phyloP scores from a whole-genome alignment of 768 basidiomycete genomes.

The Leccinum obscurum region DNA sequence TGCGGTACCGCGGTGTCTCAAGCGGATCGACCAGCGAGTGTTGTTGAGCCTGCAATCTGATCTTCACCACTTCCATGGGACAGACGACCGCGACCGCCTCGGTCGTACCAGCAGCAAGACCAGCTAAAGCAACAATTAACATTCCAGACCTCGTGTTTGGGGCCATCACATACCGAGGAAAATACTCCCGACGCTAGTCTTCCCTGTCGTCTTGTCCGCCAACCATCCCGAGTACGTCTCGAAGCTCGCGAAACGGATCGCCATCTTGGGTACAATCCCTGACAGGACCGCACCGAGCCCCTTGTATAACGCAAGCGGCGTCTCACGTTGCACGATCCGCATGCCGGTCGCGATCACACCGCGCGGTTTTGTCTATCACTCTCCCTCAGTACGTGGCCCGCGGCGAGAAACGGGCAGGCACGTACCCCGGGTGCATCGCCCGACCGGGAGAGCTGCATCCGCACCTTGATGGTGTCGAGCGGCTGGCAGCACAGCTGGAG shows the following conservation, averaged over 20 bases:
- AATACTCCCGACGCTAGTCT: conserved; percentile 74
- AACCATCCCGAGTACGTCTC: conserved; percentile 90
- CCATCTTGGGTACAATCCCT: conserved; percentile 99
- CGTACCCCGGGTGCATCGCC: conserved; percentile 80
- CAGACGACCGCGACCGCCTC: conserved; percentile 95
- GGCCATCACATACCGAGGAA: conserved; percentile 69
- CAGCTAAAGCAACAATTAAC: conserved; percentile 54
- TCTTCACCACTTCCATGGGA: conserved; percentile 99
- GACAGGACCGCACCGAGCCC: conserved; percentile 95
- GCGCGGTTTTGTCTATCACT: conserved; percentile 79
- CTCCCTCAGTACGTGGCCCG: not conserved
- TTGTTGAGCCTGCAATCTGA: conserved; percentile 94
- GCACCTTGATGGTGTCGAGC: conserved; percentile 98
- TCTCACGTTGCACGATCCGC: conserved; percentile 87
- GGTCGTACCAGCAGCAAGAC: conserved; percentile 91
- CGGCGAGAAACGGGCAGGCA: conserved; percentile 19
- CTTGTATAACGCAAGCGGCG: conserved; percentile 95
- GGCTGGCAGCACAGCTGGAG: conserved; percentile 80
- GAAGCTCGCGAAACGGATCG: conserved; percentile 96
- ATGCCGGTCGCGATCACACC: conserved; percentile 91
- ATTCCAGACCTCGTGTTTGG: not conserved
- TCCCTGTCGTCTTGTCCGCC: conserved; percentile 73
- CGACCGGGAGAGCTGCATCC: conserved; percentile 96
- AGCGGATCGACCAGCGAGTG: conserved; percentile 96
- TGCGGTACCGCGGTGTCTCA: conserved; percentile 91